These are phyloP conservation scores for Davidsoniella eucalypti DNA, from an alignment of 2,329 filamentous ascomycete species.

Conservation along the genomic window DNA sequence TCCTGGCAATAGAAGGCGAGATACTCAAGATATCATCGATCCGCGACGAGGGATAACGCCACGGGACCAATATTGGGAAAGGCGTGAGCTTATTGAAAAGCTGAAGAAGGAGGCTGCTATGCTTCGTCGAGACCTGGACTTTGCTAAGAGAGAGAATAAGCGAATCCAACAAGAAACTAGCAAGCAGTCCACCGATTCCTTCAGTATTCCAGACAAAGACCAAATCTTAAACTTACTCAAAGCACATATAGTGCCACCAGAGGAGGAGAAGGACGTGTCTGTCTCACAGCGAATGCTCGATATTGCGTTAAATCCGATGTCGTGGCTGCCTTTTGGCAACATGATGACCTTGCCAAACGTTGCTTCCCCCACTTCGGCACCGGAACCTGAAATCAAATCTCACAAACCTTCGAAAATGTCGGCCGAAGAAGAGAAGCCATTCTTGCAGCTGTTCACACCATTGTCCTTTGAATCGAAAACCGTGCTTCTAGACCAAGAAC, in stretches of 20 bases:
- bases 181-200: background rate
- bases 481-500: constrained; percentile 21
- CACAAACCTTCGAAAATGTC: constrained; percentile 49
- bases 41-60: constrained; percentile 27
- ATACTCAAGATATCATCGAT: constrained; percentile 16
- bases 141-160: constrained; percentile 41
- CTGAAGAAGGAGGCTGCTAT: constrained; percentile 38
- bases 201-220: background rate
- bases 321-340: constrained; percentile 34
- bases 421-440: constrained; percentile 48
- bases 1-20: background rate
- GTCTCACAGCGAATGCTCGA: constrained; percentile 28
- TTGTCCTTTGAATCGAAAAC: constrained; percentile 43
- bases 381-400: constrained; percentile 32
- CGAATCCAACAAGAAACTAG: constrained; percentile 27
- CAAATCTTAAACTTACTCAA: constrained; percentile 12
- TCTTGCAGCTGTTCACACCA: constrained; percentile 54
- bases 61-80: constrained; percentile 28
- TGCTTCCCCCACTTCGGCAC: constrained; percentile 16
- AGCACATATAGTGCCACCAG: constrained; percentile 24
- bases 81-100: constrained; percentile 34
- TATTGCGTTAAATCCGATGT: constrained; percentile 33
- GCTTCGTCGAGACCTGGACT: constrained; percentile 40
- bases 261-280: constrained; percentile 17
- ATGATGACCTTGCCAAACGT: constrained; percentile 16